A percentile compares a stretch with the other conserved stretches of the same genome.
Evolutionary conservation across 257 asterid genomes (phyloP).

Genomic region (Scutellaria baicalensis): DNA sequence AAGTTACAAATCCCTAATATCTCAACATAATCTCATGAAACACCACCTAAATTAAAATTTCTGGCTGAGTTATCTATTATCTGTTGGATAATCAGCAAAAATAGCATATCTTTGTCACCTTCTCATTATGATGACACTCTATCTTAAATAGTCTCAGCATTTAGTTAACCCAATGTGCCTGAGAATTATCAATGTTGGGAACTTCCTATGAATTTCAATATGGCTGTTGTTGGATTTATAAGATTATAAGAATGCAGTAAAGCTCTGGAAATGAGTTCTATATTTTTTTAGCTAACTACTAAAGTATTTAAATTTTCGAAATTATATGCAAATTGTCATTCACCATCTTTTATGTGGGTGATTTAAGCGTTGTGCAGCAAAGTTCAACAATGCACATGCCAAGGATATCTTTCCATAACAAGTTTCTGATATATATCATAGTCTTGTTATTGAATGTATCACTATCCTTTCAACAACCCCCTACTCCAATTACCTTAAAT

Average conservation of each 20-base stretch:
- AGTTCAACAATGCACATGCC: neutral
- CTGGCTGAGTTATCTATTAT: neutral
- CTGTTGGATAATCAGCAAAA: neutral
- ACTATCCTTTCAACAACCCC: neutral
- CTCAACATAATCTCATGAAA: neutral
- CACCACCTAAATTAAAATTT: neutral
- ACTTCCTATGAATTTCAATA: neutral
- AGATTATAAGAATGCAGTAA: neutral
- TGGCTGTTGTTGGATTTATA: neutral
- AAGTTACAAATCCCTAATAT: no score
- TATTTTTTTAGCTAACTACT: neutral
- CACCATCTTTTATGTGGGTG: neutral
- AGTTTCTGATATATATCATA: neutral
- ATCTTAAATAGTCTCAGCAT: neutral
- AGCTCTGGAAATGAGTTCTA: neutral
- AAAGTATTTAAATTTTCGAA: neutral
- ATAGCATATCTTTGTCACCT: neutral
- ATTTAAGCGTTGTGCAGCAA: neutral
- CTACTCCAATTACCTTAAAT: conserved; percentile 19
- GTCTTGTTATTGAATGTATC: neutral
- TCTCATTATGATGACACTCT: neutral
- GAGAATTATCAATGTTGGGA: neutral
- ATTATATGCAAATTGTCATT: neutral
- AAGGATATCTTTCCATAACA: neutral
- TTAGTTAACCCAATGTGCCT: neutral